These are phyloP conservation scores for Nakazawaea molendinolei DNA, from an alignment of 805 yeast genomes.

Conservation along the genomic window DNA sequence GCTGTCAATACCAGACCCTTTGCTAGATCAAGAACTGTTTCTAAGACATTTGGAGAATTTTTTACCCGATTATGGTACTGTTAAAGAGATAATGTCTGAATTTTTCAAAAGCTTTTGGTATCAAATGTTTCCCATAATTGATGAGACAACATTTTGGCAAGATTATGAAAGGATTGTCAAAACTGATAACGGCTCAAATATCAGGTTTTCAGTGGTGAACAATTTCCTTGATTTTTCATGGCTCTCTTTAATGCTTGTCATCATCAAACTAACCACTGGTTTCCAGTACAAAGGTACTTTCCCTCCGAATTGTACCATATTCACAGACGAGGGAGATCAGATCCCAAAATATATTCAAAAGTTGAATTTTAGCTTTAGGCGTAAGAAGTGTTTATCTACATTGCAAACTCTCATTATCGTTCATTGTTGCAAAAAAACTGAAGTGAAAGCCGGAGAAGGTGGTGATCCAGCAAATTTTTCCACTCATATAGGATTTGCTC, in stretches of 20 bases:
- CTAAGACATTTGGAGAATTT: background rate
- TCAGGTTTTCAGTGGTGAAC: no score
- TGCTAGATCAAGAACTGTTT: background rate
- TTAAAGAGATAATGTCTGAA: background rate
- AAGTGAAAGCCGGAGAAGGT: conserved; percentile 5
- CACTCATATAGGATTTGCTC: conserved; percentile 1
- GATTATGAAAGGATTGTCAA: conserved; percentile 2
- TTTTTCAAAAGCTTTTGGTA: conserved; percentile 14
- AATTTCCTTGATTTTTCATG: no score
- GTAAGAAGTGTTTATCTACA: no score
- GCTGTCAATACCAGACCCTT: background rate
- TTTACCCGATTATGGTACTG: background rate
- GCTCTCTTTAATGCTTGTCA: no score
- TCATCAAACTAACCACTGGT: no score
- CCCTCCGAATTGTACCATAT: no score
- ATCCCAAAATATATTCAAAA: no score
- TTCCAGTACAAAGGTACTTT: no score
- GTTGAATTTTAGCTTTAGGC: no score
- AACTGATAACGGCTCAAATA: no score
- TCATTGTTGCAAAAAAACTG: background rate
- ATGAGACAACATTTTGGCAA: conserved; percentile 23
- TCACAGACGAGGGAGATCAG: no score
- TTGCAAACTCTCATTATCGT: background rate
- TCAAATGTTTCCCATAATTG: conserved; percentile 32
- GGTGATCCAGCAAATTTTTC: conserved; percentile 7